phyloP scores from a whole-genome alignment of 208 protist species.

The Trypanosoma boissoni region DNA sequence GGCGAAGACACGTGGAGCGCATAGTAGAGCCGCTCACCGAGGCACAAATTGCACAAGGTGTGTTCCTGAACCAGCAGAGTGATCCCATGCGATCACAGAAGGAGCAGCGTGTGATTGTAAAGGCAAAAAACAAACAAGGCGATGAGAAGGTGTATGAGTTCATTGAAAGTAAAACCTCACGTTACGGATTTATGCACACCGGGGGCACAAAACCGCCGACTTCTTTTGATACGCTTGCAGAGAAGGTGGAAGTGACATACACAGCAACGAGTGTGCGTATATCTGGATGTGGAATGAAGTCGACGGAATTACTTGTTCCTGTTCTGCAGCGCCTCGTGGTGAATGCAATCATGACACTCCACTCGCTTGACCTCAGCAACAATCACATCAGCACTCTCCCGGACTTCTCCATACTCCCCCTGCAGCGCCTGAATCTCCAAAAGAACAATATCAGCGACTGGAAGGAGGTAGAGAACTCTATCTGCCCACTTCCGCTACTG shows the following conservation, averaged over 20 bases:
- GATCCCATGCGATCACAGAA: conserved; percentile 38
- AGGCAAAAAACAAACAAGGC: conserved; percentile 81
- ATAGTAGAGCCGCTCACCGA: conserved; percentile 33
- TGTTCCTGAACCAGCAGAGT: conserved; percentile 71
- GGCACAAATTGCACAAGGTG: conserved; percentile 55
- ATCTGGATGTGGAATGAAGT: conserved; percentile 49
- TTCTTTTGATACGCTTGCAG: conserved; percentile 11
- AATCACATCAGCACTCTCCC: conserved; percentile 58
- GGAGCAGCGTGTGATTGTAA: conserved; percentile 61
- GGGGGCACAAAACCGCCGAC: conserved; percentile 3
- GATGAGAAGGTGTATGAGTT: conserved; percentile 91
- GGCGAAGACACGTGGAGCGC: conserved; percentile 35
- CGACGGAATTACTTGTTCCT: conserved; percentile 56
- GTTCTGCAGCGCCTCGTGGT: conserved; percentile 67
- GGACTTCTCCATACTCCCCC: conserved; percentile 61
- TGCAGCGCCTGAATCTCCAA: conserved; percentile 73
- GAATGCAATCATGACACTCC: conserved; percentile 67
- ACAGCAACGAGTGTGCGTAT: conserved; percentile 70
- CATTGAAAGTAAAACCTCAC: conserved; percentile 30
- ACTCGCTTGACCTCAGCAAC: conserved; percentile 77
- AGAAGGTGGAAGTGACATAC: conserved; percentile 35
- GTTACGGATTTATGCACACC: conserved; percentile 40
- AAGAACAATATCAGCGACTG: conserved; percentile 75
- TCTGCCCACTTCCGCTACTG: conserved; percentile 66
- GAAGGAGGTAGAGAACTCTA: conserved; percentile 51